Base-by-base conservation (phyloP, 208 protist genomes). In the Leishmania aethiopica region DNA sequence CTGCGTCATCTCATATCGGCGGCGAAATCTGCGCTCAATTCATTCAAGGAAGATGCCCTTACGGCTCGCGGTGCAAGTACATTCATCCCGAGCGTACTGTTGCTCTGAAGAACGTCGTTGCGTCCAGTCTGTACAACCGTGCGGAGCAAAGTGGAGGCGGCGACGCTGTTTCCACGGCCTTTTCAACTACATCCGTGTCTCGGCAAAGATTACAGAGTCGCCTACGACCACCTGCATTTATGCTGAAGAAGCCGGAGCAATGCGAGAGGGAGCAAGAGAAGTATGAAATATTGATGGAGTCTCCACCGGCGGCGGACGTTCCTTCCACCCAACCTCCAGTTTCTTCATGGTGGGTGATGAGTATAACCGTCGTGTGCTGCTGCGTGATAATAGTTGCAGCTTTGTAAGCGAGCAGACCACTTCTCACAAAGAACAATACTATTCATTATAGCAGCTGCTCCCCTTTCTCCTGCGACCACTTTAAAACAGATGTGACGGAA, bases 61-160 rank as follows among this genome's bases (percentile, higher is more conserved):
- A 92, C 69, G 89, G 89, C 1, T 92, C 89, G 37, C 81, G 89
- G 35, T 92, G 89, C 79, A 90, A 89, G 78, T 90, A 90, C 57
- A 87, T 90, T 51, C 89, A 92, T n/a, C 89, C 89, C 1, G 86
- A 92, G 60, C 73, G 84, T 6, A 92, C 87, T 17, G 42, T 80
- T 35, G 84, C 87, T 15, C 75, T 90, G 45, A 80, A 77, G 60
- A 90, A 92, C 47, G 80, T 82, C 8, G 83, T 85, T 6, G 78
- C 84, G 3, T 84, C 79, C 10, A 92, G 73, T 25, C 72, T 86
- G 8, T 70, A 88, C 45, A 78, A 82, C 51, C 64, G 80, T 25
- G 45, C 55, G 19, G 85, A 88, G 59, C 75, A 82, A 28, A 28
- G 74, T 66, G 77, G 59, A 40, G 67, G 60, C 22, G 37, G 45